Evolutionary conservation across 139 green algal species (phyloP), one percentile per base, ranked within the genome.

Genomic region (Nannochloris sp.): DNA sequence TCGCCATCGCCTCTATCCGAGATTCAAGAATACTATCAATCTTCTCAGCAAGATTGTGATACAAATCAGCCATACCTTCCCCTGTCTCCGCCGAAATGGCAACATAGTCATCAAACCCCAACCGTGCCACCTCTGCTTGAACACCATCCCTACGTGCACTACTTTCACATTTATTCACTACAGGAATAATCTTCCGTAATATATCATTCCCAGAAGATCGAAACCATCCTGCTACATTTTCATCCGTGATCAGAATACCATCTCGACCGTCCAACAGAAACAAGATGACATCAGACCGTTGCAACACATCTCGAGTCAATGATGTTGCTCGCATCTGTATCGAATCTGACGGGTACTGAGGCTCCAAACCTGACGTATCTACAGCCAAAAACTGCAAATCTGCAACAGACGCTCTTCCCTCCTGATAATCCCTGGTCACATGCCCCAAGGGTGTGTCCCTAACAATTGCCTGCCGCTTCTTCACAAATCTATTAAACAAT

Each of bases 291-390:
- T 95, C 73, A 10, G 70, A 68, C 37, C 71, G 62, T 10, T 44
- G 30, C 30, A 94, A 64, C 63, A 87, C 71, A 10, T 26, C 16
- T 1, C 40, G 31, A 2, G 84, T 93, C 31, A 96, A 68, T 16
- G 56, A 55, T 1, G 74, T 79, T 6, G 84, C 81, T 3, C 87
- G 71, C 2, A 48, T 79, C 76, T 93, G 80, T 13, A 95, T 85
- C 44, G 31, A 82, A 37, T 56, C 48, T 10, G 49, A 10, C 8
- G 62, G 49, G 40, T 65, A 46, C 31, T 51, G 49, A 28, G 88
- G 86, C 68, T 96, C 89, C 50, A 96, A 67, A 12, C 89, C 91
- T 12, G 85, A 92, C 0, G 92, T 97, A 80, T 97, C 91, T 2
- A 94, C 36, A 2, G 84, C 76, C 20, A 60, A 67, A 73, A 97